phyloP scores from a whole-genome alignment of 2,329 filamentous ascomycete species.

The Talaromyces sp. region DNA sequence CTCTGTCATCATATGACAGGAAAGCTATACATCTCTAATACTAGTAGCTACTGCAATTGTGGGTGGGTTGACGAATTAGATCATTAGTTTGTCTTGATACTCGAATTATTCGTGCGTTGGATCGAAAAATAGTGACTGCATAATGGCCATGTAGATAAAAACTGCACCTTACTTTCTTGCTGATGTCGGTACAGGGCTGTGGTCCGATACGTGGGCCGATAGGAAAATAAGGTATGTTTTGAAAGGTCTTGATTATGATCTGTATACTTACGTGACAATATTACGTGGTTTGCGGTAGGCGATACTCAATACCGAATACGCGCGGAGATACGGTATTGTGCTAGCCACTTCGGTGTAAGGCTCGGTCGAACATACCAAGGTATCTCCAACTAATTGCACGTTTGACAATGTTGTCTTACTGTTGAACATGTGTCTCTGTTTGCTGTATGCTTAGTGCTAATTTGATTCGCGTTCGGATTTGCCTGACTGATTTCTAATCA shows the following conservation, averaged over 20 bases:
- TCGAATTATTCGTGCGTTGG: background rate
- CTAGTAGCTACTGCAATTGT: background rate
- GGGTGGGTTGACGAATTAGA: background rate
- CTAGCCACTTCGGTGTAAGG: background rate
- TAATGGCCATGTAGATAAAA: background rate
- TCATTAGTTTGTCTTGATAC: background rate
- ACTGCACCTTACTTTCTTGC: background rate
- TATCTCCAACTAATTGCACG: background rate
- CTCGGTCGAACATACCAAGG: background rate
- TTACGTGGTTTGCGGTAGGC: background rate
- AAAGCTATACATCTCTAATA: background rate
- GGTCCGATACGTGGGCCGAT: background rate
- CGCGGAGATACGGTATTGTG: background rate
- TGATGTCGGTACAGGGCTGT: background rate
- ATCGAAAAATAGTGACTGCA: background rate
- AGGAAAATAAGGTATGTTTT: background rate
- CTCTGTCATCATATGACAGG: background rate
- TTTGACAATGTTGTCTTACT: background rate
- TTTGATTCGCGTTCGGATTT: background rate
- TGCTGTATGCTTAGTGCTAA: background rate
- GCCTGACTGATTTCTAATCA: background rate
- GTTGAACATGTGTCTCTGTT: background rate
- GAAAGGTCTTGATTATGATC: background rate
- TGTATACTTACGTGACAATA: background rate
- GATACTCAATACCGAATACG: background rate